Evolutionary conservation across 2,329 filamentous ascomycete genomes (phyloP).

Genomic region (Passalora sequoiae): DNA sequence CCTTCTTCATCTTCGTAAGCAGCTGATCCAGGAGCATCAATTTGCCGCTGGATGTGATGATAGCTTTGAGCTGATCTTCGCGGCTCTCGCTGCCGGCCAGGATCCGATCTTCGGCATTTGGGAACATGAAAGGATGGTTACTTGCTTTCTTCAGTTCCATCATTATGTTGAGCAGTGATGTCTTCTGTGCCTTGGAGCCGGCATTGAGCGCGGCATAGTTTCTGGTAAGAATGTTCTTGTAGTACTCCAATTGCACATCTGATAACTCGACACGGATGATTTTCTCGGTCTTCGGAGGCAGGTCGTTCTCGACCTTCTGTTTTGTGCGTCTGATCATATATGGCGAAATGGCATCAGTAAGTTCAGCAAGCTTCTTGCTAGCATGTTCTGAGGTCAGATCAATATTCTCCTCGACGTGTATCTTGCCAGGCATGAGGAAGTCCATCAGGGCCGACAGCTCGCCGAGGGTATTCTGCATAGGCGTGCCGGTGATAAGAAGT

Average conservation of each 20-base stretch:
- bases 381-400: slow-evolving; percentile 74
- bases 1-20: slow-evolving; percentile 85
- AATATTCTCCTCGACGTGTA: slow-evolving; percentile 85
- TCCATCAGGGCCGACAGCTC: slow-evolving; percentile 91
- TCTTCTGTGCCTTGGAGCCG: slow-evolving; percentile 83
- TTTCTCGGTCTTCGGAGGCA: slow-evolving; percentile 96
- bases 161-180: slow-evolving; percentile 94
- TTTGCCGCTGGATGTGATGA: slow-evolving; percentile 96
- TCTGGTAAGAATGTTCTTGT: slow-evolving; percentile 95
- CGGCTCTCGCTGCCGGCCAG: slow-evolving; percentile 68
- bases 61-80: slow-evolving; percentile 83
- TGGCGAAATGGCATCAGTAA: slow-evolving; percentile 82
- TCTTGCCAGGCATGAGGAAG: slow-evolving; percentile 92
- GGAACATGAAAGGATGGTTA: slow-evolving; percentile 98
- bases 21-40: slow-evolving; percentile 98
- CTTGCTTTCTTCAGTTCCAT: slow-evolving; percentile 99
- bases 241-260: slow-evolving; percentile 94
- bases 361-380: slow-evolving; percentile 76
- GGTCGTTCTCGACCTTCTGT: slow-evolving; percentile 91
- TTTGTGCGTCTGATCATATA: slow-evolving; percentile 95
- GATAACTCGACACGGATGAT: slow-evolving; percentile 97
- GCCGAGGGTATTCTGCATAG: slow-evolving; percentile 92
- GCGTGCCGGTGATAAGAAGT: slow-evolving; percentile 91
- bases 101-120: slow-evolving; percentile 85
- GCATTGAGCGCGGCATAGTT: slow-evolving; percentile 94